Conservation (phyloP, 139 green algal species). For the Zygnema circumcarinatum region DNA sequence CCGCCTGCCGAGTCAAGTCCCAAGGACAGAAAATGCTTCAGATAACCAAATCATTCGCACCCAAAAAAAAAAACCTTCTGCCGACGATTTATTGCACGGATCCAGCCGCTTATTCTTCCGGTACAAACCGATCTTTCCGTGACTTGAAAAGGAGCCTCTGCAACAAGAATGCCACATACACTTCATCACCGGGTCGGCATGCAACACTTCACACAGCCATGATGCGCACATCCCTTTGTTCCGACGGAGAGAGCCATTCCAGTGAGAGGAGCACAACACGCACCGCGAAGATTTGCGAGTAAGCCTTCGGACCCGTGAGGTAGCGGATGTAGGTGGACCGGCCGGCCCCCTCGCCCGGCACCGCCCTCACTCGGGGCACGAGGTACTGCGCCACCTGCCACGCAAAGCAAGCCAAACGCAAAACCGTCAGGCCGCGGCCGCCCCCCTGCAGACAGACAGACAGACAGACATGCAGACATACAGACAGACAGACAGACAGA, state of each 20-base stretch:
- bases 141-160: neutral
- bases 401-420: neutral
- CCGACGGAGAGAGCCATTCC: no score
- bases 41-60: no score
- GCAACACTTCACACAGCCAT: neutral
- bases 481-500: neutral
- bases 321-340: constrained; percentile 75
- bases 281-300: constrained; percentile 76
- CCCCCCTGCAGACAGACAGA: neutral
- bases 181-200: neutral
- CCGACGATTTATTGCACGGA: no score
- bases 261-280: no score
- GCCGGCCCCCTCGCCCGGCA: constrained; percentile 58
- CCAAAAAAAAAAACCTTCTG: no score
- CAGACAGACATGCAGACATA: neutral
- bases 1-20: no score
- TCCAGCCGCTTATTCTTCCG: neutral
- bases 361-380: constrained; percentile 81
- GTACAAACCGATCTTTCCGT: constrained; percentile 35
- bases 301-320: constrained; percentile 85
- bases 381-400: constrained; percentile 73
- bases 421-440: no score
- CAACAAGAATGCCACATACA: constrained; percentile 16
- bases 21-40: no score
- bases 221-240: neutral